Base-by-base conservation (phyloP, 805 yeast species). In the Hanseniaspora clermontiae region DNA sequence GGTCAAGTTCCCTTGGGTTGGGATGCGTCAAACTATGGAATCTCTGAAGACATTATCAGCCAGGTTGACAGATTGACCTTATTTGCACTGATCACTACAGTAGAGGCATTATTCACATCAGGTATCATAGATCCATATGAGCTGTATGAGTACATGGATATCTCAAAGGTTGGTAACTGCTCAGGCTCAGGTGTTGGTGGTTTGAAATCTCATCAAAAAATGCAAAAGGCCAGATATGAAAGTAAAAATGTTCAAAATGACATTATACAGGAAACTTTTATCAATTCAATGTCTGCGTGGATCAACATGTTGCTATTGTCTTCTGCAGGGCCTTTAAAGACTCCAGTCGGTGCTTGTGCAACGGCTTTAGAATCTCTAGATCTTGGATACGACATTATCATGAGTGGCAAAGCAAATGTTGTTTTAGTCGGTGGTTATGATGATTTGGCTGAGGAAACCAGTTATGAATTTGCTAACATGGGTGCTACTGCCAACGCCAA, bases 171-270 rank as follows among this genome's bases (percentile, higher is more conserved):
- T 61, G 95, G 95, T 68, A 87, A 87, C 76, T 86, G 95, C 74
- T 80, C 89, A 40, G 96, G 96, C 69, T 84, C 93, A 50, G 95
- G 96, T 74, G 83, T 87, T 84, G 95, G 96, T 68, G 96, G 95
- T 77, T 84, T 87, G 64, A 67, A 80, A 62, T 95, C 96, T 38
- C 75, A 87, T 67, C 80, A 84, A 66, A 90, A 89, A 61, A 87
- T 87, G 95, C 87, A 84, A 76, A 83, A 77, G 71, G 87, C 82
- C 66, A 77, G 95, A 70, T 85, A 75, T 70, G 70, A 77, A 59
- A 20, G 34, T 19, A 95, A 87, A 69, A 87, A 87, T 49, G 91
- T 85, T 51, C 95, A 87, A 74, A 87, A 83, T 69, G 96, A 87
- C 70, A 82, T 87, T 61, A 75, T 87, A 61, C 95, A 85, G 71